Evolutionary conservation across 371 early-diverging fungal genomes (phyloP), one percentile per base, ranked within the genome.

Genomic region (Choanephora cucurbitarum): DNA sequence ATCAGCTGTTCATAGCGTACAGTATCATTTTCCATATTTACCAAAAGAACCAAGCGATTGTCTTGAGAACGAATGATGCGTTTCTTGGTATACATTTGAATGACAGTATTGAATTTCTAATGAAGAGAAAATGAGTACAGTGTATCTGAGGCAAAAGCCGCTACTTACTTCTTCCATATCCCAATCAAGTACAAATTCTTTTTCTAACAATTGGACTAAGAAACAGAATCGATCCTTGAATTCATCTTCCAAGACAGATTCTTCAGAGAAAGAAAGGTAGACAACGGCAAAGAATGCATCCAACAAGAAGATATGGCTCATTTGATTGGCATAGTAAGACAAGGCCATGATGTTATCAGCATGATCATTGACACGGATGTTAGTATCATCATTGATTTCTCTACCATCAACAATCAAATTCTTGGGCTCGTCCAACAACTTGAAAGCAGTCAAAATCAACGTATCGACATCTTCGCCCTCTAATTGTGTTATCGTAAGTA

Each of bases 291-390:
- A 73, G 49, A 79, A 79, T 0, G 80, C 61, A 49, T 79, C 80
- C 23, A 72, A 37, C 4, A 79, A 43, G 52, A 74, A 72, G 2
- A 72, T 57, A 49, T 79, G 71, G 4, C 68, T 51, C 43, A 73
- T 62, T 63, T 79, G 79, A 52, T 79, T 79, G 13, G 79, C 68
- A 60, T 75, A 75, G 24, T 79, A 79, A 13, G 76, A 73, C 15
- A 79, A 55, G 0, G 73, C 62, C 79, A 79, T 75, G 17, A 79
- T 69, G 55, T 79, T 79, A 32, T 79, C 79, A 13, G 79, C 76
- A 49, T 79, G 79, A 42, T 79, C 79, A 28, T 73, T 75, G 18
- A 75, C 74, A 7, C 72, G 64, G n/a, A 79, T 59, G 54, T 75
- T 75, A 5, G 76, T 79, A 60, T 79, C 76, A 22, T 75, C 79